Evolutionary conservation across 352 stramenopile genomes (phyloP), one percentile per base, ranked within the genome.

Genomic region (Phytopythium sindhum): DNA sequence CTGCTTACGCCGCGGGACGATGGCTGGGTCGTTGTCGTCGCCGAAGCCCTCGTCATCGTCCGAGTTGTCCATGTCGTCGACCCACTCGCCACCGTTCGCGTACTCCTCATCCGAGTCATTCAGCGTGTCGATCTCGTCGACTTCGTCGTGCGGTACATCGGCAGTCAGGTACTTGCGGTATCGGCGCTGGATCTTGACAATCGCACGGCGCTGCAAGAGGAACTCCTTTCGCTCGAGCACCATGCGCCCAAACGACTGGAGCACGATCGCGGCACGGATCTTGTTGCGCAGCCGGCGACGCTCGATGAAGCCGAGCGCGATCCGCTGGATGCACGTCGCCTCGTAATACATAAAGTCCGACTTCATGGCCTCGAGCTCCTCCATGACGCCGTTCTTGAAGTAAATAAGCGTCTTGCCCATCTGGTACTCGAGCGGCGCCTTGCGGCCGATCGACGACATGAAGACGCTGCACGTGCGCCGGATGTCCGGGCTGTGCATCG

Each of bases 381-480:
- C 96, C 74, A 98, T 90, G 31, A 97, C 93, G 56, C 95, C 95
- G 54, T 94, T 92, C 74, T 97, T 96, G 76, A 98, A 98, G 81
- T 98, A 99, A 23, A 98, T 86, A 21, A 96, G 83, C n/a, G 90
- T 98, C 68, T 98, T 98, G 41, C 88, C 88, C 81, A 96, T 95
- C 60, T 96, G 88, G 52, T 91, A 96, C 68, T 96, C 88, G 21
- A 96, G 66, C 9, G 88, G 88, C 14, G 86, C 82, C 70, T 93
- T 90, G 24, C 86, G 84, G 24, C 87, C 88, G 45, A 95, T 94
- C 17, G 84, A 84, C 17, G 67, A 71, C 86, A 96, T 93, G 66
- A 96, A 93, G 26, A 87, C 67, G 10, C 67, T 80, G 67, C 85
- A 96, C 15, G 86, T 95, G 29, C 83, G 79, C 28, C 84, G 82